Percentiles rank a stretch among this genome's conserved stretches.
These are phyloP conservation scores for Colletotrichum liaoningense DNA, from an alignment of 2,329 filamentous ascomycete species.

Conservation along the genomic window DNA sequence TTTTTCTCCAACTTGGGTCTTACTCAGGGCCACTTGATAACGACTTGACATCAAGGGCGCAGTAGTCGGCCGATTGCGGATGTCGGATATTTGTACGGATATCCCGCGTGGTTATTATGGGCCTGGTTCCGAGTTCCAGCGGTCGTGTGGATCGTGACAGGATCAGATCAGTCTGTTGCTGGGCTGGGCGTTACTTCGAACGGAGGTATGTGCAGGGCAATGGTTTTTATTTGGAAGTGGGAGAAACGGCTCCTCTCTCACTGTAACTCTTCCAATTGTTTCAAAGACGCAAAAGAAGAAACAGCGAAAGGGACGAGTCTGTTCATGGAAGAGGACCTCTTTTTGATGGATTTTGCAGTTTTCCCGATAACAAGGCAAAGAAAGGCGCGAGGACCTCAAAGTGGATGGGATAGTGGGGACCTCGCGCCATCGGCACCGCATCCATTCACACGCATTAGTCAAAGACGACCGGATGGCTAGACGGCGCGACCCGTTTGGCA, in stretches of 20 bases:
- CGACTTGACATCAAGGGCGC: neutral
- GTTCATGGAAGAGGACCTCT: neutral
- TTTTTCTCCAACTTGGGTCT: no score
- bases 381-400: neutral
- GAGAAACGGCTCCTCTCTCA: neutral
- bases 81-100: slow-evolving; percentile 25
- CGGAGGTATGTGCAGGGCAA: slow-evolving; percentile 5
- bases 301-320: neutral
- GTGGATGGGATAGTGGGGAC: neutral
- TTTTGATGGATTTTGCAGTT: neutral
- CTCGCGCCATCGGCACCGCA: neutral
- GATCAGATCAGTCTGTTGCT: neutral
- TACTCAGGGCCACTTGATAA: neutral
- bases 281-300: neutral
- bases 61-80: slow-evolving; percentile 5
- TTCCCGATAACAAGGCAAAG: neutral
- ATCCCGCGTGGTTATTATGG: slow-evolving; percentile 7
- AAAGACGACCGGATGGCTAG: neutral
- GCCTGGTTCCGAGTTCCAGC: slow-evolving; percentile 32
- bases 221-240: slow-evolving; percentile 5
- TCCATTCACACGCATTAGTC: slow-evolving; percentile 17
- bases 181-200: slow-evolving; percentile 8
- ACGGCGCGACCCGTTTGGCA: slow-evolving; percentile 17
- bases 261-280: neutral
- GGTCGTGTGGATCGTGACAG: slow-evolving; percentile 18